Percentiles rank a stretch among this genome's conserved stretches.
phyloP scores from a whole-genome alignment of 805 yeast genomes.

The Nakazawaea wickerhamii region DNA sequence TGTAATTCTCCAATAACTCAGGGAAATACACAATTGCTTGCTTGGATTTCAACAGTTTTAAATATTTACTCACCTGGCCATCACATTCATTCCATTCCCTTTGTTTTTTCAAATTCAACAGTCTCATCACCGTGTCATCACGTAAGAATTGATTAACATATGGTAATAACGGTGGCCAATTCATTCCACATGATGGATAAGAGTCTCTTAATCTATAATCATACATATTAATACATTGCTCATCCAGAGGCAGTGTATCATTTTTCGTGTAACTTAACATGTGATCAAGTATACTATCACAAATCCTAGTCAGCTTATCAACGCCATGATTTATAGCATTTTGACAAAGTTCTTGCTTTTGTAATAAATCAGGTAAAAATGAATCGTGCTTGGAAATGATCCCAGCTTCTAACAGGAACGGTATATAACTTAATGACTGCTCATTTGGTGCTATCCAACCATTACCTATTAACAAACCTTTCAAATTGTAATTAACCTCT shows the following conservation, averaged over 20 bases:
- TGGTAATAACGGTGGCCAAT: conserved; percentile 75
- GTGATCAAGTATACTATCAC: conserved; percentile 36
- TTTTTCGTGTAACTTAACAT: conserved; percentile 31
- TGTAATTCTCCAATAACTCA: conserved; percentile 47
- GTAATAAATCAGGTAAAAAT: conserved; percentile 34
- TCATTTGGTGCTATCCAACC: conserved; percentile 91
- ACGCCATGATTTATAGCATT: conserved; percentile 34
- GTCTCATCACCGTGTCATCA: conserved; percentile 36
- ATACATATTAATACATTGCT: conserved; percentile 76
- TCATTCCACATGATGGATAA: conserved; percentile 84
- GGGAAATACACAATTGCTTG: conserved; percentile 72
- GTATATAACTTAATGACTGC: conserved; percentile 77
- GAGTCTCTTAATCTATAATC: conserved; percentile 67
- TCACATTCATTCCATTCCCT: conserved; percentile 76
- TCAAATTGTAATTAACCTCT: conserved; percentile 37
- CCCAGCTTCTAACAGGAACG: conserved; percentile 58
- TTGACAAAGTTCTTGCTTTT: conserved; percentile 58
- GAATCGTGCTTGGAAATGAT: conserved; percentile 40
- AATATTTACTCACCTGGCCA: conserved; percentile 43
- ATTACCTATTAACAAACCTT: conserved; percentile 78
- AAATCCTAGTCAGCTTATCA: conserved; percentile 22
- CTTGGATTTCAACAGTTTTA: conserved; percentile 45
- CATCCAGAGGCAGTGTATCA: conserved; percentile 22
- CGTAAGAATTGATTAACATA: conserved; percentile 47
- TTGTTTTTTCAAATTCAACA: conserved; percentile 42